Base-by-base conservation (phyloP, 495 filamentous ascomycete species). In the Polyplosphaeria fusca region DNA sequence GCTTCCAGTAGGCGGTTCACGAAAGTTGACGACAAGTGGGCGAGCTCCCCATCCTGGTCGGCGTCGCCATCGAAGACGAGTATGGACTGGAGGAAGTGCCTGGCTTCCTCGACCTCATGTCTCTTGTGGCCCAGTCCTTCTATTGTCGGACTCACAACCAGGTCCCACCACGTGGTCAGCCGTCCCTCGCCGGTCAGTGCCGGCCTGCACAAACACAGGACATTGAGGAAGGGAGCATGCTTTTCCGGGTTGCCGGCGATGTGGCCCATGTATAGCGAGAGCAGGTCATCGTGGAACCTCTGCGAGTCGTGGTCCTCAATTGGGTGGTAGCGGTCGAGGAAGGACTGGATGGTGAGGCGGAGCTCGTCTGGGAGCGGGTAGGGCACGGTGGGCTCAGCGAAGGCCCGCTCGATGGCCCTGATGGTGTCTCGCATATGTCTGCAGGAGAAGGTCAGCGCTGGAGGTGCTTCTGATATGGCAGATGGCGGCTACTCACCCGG, bases 101-200 rank as follows among this genome's bases (percentile, higher is more conserved):
- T 70, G 7, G 79, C 77, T 67, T 86, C 83, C 24, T 74, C 69
- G 39, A 82, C 78, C 40, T 84, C 70, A 19, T 75, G 76, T 61
- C 80, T 81, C 64, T 84, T 79, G 45, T 76, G 77, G 13, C 76
- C 78, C 25, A 84, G 65, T 47, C 74, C 68, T 47, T 80, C 76
- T 42, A 89, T 67, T 0, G 81, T 77, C 2, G 82, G 82, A 46
- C 75, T 72, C 23, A 86, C 71, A 32, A 86, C 72, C 62, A 77
- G 74, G 12, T 83, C 78, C 79, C 85, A 86, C 86, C 86, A 89
- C 62, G 83, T 76, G 42, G 80, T 63, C 28, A 82, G 65, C 50
- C 77, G 75, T 16, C 70, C 75, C 2, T 79, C 73, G 1, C 79
- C 75, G 22, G 69, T 71, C 28, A 89, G 74, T 3, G 75, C 74